Evolutionary conservation across 1,284 basidiomycete species (phyloP).

Genomic region (Heterobasidion irregulare): DNA sequence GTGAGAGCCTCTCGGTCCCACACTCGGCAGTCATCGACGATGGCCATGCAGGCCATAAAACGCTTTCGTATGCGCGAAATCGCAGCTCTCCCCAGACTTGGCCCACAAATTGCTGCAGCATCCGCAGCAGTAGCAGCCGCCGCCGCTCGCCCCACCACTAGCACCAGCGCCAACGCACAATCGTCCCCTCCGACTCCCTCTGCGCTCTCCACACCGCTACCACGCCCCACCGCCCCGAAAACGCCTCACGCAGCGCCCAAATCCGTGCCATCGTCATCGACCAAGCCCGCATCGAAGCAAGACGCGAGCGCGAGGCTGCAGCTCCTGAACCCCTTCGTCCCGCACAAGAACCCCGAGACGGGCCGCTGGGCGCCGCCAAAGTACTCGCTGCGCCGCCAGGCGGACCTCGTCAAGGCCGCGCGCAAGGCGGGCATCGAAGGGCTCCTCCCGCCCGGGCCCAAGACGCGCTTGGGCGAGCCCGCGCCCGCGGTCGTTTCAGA

Average conservation of each 20-base stretch:
- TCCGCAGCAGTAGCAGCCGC: neutral
- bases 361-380: conserved; percentile 61
- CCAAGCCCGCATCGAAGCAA: neutral
- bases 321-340: conserved; percentile 57
- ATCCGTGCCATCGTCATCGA: neutral
- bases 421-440: conserved; percentile 41
- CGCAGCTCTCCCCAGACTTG: neutral
- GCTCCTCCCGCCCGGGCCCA: conserved; percentile 59
- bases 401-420: conserved; percentile 68
- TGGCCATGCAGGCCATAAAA: conserved; percentile 20
- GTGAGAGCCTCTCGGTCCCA: too few species aligned
- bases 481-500: neutral
- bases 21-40: neutral
- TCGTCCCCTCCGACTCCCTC: conserved; percentile 3
- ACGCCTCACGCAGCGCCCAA: too few species aligned
- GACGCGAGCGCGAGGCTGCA: neutral
- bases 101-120: neutral
- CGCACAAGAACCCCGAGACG: conserved; percentile 47
- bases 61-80: conserved; percentile 22
- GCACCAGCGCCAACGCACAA: neutral
- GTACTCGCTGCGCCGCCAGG: conserved; percentile 67
- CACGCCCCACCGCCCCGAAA: too few species aligned
- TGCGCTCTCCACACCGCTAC: too few species aligned
- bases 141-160: neutral
- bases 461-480: conserved; percentile 16